A percentile compares a stretch with the other conserved stretches of the same genome.
phyloP scores from a whole-genome alignment of 192 early-diverging fungal species.

The Linnemannia elongata region DNA sequence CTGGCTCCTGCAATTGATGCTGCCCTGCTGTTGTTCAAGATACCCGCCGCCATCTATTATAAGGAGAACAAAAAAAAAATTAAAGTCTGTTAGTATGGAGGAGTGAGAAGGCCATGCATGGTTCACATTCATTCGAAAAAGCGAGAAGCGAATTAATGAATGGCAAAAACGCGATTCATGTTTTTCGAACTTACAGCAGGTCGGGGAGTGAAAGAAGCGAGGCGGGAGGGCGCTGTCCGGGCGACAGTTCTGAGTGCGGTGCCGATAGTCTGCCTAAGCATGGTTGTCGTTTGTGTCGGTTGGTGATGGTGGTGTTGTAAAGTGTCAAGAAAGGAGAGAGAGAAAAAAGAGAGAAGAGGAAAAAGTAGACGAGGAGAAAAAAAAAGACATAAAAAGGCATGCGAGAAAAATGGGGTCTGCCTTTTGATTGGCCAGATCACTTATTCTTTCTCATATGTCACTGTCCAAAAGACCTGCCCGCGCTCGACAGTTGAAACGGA shows the following conservation, averaged over 20 bases:
- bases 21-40: not conserved
- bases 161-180: not conserved
- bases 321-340: not conserved
- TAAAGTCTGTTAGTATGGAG: not conserved
- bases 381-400: not conserved
- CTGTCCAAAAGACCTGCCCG: not conserved
- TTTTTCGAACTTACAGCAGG: not conserved
- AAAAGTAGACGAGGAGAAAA: not conserved
- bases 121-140: not conserved
- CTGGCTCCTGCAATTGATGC: constrained; percentile 8
- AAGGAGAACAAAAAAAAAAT: not conserved
- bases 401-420: not conserved
- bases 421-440: not conserved
- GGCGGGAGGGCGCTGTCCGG: not conserved
- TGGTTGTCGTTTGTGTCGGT: not conserved
- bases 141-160: not conserved
- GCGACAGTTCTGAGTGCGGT: constrained; percentile 5
- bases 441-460: not conserved
- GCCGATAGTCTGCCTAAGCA: constrained; percentile 25
- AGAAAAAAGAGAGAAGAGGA: not conserved
- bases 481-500: not conserved
- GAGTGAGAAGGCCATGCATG: not conserved
- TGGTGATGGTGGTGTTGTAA: not conserved
- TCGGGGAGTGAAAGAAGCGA: not conserved
- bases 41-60: not conserved